Evolutionary conservation across 2,329 filamentous ascomycete species (phyloP).

Genomic region (Microdochium nivale): DNA sequence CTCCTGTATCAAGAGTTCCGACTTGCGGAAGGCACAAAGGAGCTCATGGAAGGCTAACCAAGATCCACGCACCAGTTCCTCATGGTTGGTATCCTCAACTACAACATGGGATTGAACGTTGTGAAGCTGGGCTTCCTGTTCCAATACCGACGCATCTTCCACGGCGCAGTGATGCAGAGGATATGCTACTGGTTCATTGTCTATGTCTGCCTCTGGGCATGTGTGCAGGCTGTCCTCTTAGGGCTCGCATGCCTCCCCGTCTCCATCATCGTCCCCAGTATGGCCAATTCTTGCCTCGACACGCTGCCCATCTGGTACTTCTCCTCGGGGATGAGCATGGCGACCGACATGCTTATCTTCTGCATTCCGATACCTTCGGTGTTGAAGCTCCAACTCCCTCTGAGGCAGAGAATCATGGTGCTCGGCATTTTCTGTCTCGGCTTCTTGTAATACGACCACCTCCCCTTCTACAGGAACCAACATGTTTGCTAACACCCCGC

Average conservation of each 20-base stretch:
- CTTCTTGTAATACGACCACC: conserved; percentile 16
- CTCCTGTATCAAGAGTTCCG: background rate
- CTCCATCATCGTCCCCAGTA: conserved; percentile 12
- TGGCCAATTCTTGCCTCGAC: conserved; percentile 15
- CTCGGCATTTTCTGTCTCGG: conserved; percentile 20
- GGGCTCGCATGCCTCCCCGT: conserved; percentile 18
- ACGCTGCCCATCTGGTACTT: conserved; percentile 22
- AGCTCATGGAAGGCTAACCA: background rate
- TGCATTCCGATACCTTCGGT: conserved; percentile 17
- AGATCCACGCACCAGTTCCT: conserved; percentile 11
- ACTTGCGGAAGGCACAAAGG: background rate
- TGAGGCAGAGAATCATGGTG: conserved; percentile 17
- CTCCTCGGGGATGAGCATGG: conserved; percentile 17
- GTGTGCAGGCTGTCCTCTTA: conserved; percentile 14
- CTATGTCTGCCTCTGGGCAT: conserved; percentile 16
- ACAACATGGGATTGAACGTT: conserved; percentile 21
- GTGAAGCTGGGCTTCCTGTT: conserved; percentile 22
- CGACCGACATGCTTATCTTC: conserved; percentile 18
- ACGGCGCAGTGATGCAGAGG: conserved; percentile 8
- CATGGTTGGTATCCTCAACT: conserved; percentile 15
- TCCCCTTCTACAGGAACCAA: background rate
- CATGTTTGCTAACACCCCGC: background rate
- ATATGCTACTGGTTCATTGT: conserved; percentile 18
- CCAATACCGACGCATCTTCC: conserved; percentile 23
- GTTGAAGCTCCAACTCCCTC: conserved; percentile 12